Base-by-base conservation (phyloP, 345 rosid species). In the Fremontodendron californicum region DNA sequence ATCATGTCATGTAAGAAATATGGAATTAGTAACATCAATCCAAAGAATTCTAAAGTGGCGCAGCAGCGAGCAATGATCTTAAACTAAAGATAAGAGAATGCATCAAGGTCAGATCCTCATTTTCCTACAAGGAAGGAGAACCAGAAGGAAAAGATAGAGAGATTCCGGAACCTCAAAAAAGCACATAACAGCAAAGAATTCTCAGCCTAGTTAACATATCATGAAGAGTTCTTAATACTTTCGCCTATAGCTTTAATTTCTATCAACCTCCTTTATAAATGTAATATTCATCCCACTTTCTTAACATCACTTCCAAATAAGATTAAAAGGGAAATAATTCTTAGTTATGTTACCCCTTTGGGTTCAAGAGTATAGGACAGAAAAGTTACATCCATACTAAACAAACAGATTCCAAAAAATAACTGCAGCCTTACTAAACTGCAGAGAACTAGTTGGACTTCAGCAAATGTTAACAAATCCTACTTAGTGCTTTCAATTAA, bases 121-220 rank as follows among this genome's bases (percentile, higher is more conserved):
- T 78, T 74, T 74, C 42, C 46, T 39, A 55, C 78, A 78, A 74
- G 62, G 78, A 83, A 85, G 48, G 62, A 27, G 60, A 81, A 67
- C 62, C 76, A 64, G 13, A 48, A 67, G 83, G 55, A 49, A 75
- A 23, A 75, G 77, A 77, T 2, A 31, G 25, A 76, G 64, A 75
- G 89, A 85, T 81, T 82, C 84, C 82, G 76, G 77, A 84, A 76
- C 67, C 19, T 21, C 13, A 40, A 75, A 70, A 72, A 70, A 27
- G 68, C 4, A 79, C 57, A 72, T 16, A 49, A 27, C 48, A 73
- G 19, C 73, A 25, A 57, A 21, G 67, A 72, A 60, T 39, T 64
- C 84, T 82, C 85, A 77, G 82, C 78, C 80, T 23, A 39, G 73
- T 49, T 70, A 73, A 77, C 83, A 81, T 29, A 39, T 60, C 68